Base-by-base conservation (phyloP, 139 green algal genomes). In the Chlorella vulgaris region DNA sequence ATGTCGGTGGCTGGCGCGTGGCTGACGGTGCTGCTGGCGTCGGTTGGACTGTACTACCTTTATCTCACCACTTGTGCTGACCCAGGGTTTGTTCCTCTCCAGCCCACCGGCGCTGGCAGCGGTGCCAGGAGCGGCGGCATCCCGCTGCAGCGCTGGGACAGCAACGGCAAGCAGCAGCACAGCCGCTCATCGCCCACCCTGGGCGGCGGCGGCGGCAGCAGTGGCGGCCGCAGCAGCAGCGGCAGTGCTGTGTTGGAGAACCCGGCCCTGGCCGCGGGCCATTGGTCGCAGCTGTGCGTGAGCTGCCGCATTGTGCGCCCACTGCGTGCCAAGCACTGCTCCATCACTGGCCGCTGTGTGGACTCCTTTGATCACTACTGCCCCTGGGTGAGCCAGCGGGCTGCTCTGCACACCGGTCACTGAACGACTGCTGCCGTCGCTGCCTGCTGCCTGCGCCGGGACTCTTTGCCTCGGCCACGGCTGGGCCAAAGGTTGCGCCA, bases 351-450 rank as follows among this genome's bases (percentile, higher is more conserved):
- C 50, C 91, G 95, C 65, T 99, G 95, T 84, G 91, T 98, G 15
- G 90, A 96, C 82, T 82, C 87, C 55, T 99, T 99, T 86, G 96
- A 99, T 85, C 96, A 99, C 86, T 98, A 96, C 88, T 99, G 96
- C 89, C 96, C 96, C 35, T 99, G 96, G 96, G 93, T 97, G 40
- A 84, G 81, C 90, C 2, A 18, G 28, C 2, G 28, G 8, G 40
- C 4, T 31, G 40, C 15, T 4, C 40, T n/a, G 26, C 47, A n/a
- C n/a, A n/a, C n/a, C n/a, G n/a, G n/a, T n/a, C n/a, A n/a, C n/a
- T n/a, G 21, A 24, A 6, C 58, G 58, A 6, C 58, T n/a, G 10
- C 58, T 65, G 58, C 58, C 10, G 58, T 18, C 21, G 29, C 62
- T 40, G 62, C n/a, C 29, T 39, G 62, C 62, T 10, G 29, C 62